phyloP scores from a whole-genome alignment of 495 filamentous ascomycete genomes.

The Xanthoparmelia taractica region DNA sequence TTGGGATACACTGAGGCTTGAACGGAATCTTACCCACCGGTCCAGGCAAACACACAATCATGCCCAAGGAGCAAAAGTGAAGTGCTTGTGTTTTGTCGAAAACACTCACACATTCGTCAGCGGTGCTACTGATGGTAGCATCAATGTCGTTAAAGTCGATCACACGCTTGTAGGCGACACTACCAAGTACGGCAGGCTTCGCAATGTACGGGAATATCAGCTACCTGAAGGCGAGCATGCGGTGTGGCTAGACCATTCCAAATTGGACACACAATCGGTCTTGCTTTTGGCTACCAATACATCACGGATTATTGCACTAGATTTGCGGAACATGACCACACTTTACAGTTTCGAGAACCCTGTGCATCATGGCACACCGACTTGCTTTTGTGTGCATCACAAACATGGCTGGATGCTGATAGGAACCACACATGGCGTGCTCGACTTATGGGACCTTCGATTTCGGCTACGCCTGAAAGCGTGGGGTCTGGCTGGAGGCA shows the following conservation, averaged over 20 bases:
- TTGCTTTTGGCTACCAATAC: slow-evolving; percentile 81
- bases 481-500: slow-evolving; percentile 79
- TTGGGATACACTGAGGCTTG: slow-evolving; percentile 86
- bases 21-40: slow-evolving; percentile 79
- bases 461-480: slow-evolving; percentile 80
- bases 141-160: slow-evolving; percentile 83
- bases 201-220: slow-evolving; percentile 70
- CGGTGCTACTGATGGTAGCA: slow-evolving; percentile 80
- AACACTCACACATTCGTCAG: slow-evolving; percentile 90
- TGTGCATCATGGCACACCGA: slow-evolving; percentile 87
- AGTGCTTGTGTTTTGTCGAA: slow-evolving; percentile 80
- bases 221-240: slow-evolving; percentile 68
- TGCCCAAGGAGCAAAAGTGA: slow-evolving; percentile 59
- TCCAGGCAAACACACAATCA: slow-evolving; percentile 84
- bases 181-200: slow-evolving; percentile 69
- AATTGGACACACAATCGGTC: slow-evolving; percentile 68
- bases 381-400: slow-evolving; percentile 80
- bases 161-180: slow-evolving; percentile 51
- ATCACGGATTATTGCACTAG: slow-evolving; percentile 72
- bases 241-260: slow-evolving; percentile 89
- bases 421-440: slow-evolving; percentile 85
- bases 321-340: slow-evolving; percentile 79
- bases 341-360: slow-evolving; percentile 80
- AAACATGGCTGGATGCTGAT: slow-evolving; percentile 83
- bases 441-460: slow-evolving; percentile 93